Percentiles rank a stretch among this genome's conserved stretches.
Conservation (phyloP, 2,329 filamentous ascomycete genomes). For the Trichoderma pleuroti region DNA sequence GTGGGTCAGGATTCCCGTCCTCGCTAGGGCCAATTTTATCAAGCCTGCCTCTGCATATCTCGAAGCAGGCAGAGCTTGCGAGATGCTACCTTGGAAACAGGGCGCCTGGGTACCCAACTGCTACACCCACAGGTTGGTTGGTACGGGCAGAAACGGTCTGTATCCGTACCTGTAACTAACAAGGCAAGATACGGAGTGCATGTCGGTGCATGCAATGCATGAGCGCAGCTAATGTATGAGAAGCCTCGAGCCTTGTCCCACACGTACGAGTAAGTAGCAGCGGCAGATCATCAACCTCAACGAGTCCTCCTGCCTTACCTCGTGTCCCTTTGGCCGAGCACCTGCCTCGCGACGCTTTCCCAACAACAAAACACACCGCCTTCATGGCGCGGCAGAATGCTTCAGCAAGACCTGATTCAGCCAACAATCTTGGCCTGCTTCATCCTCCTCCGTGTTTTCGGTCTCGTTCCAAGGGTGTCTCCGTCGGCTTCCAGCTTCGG, state of each 20-base stretch:
- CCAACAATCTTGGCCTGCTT: not conserved
- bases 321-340: not conserved
- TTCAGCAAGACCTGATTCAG: not conserved
- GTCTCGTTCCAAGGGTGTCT: constrained; percentile 2
- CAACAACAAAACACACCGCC: not conserved
- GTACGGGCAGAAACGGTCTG: not conserved
- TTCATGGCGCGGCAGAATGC: not conserved
- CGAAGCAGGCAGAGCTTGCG: not conserved
- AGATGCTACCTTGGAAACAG: not conserved
- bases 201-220: not conserved
- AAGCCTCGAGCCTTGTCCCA: not conserved
- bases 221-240: not conserved
- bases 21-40: not conserved
- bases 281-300: not conserved
- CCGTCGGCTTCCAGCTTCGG: not conserved
- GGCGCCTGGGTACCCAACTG: constrained; percentile 1
- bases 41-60: not conserved
- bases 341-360: not conserved
- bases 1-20: not conserved
- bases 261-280: not conserved
- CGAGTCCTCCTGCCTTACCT: not conserved
- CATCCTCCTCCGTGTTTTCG: constrained; percentile 6
- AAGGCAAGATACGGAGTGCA: not conserved
- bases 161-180: not conserved
- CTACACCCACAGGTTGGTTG: no score